Base-by-base conservation (phyloP, 1,139 yeast species). In the Lodderomyces elongisporus region DNA sequence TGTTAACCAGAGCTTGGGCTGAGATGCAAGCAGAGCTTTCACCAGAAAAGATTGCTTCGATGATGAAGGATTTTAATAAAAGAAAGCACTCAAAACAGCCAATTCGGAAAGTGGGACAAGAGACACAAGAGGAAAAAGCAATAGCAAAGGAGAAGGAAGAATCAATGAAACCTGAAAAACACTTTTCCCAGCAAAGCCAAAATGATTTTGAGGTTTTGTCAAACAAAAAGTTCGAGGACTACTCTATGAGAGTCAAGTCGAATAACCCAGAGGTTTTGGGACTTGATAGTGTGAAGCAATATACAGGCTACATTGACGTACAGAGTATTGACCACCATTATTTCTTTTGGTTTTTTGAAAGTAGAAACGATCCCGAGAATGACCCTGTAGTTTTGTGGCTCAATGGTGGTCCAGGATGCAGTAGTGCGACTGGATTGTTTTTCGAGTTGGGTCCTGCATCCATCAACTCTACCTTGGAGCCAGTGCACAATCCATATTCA, bases 391-490 rank as follows among this genome's bases (percentile, higher is more conserved):
- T 88, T 34, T 66, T 88, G 47, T 88, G 96, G 95, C 70, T 87
- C 50, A 87, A 85, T 51, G 94, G 94, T 48, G 94, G 94, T 14
- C 94, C 94, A 30, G 96, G 96, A 8, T 85, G 95, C 58, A 83
- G 94, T 9, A 83, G 94, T 3, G 62, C 85, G 58, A 85, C 94
- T 20, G 96, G 96, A n/a, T 69, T 87, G 45, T 84, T 87, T 56
- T 85, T 87, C 51, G 96, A 88, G 62, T 70, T 87, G 53, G 96
- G 96, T 17, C 93, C 96, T 18, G 73, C 95, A 2, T 72, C 84
- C 14, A 79, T 88, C 43, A 78, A 73, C 47, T 54, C 71, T 21
- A 71, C 80, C 38, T 62, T 83, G 47, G 75, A 79, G 52, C 93
- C 94, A 18, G 74, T 79, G 36, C 66, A 65, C 60, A 87, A 87